Evolutionary conservation across 2,329 filamentous ascomycete species (phyloP).

Genomic region (Incumbomyces delicatus): DNA sequence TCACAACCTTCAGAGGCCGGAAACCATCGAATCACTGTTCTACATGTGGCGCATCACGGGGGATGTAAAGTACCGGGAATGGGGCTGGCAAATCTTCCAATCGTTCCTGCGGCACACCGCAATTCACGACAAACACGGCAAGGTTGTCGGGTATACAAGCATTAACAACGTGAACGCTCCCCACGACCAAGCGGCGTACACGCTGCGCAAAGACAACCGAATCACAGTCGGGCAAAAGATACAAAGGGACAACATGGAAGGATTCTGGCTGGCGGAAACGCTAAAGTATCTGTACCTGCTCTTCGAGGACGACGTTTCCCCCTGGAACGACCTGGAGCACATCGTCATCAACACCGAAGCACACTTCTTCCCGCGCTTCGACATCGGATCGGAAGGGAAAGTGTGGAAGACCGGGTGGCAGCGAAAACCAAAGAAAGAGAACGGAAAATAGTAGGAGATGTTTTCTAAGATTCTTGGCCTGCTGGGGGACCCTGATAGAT

Average conservation of each 20-base stretch:
- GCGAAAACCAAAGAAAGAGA: neutral
- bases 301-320: conserved; percentile 58
- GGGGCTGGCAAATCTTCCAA: conserved; percentile 98
- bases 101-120: conserved; percentile 79
- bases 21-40: conserved; percentile 92
- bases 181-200: conserved; percentile 9
- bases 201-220: neutral
- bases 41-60: conserved; percentile 99
- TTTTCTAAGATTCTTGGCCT: too few species aligned
- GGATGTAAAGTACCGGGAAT: conserved; percentile 78
- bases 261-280: conserved; percentile 97
- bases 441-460: too few species aligned
- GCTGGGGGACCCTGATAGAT: too few species aligned
- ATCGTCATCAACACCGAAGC: conserved; percentile 95
- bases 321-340: conserved; percentile 73
- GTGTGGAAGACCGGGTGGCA: conserved; percentile 72
- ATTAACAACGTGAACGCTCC: conserved; percentile 15
- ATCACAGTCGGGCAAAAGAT: neutral
- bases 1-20: conserved; percentile 89
- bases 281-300: conserved; percentile 96
- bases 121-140: conserved; percentile 51
- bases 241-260: conserved; percentile 85
- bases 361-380: conserved; percentile 79
- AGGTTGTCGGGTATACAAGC: conserved; percentile 19
- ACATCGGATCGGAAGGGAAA: conserved; percentile 49